phyloP scores from a whole-genome alignment of 331 rosid genomes.

The Phaseolus coccineus region DNA sequence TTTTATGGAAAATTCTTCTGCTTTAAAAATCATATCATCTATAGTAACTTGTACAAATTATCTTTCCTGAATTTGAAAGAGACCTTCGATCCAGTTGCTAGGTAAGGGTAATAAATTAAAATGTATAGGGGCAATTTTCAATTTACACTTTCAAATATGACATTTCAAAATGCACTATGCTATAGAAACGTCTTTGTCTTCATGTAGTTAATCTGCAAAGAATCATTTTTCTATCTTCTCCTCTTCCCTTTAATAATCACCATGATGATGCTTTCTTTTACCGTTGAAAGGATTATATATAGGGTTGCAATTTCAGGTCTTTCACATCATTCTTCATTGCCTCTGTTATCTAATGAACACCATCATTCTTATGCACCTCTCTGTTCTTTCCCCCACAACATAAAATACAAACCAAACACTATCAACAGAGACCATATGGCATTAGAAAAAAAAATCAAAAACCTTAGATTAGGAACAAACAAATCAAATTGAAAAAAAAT shows the following conservation, averaged over 20 bases:
- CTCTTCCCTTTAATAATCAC: not conserved
- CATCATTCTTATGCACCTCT: constrained; percentile 48
- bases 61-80: not conserved
- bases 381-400: constrained; percentile 78
- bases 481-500: not conserved
- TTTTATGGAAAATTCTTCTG: too few species aligned
- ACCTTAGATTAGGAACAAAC: not conserved
- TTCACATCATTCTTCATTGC: not conserved
- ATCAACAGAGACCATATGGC: constrained; percentile 62
- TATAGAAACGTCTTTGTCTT: not conserved
- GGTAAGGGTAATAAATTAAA: not conserved
- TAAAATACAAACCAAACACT: constrained; percentile 71
- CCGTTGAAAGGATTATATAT: not conserved
- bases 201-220: not conserved
- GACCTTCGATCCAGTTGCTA: not conserved
- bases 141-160: not conserved
- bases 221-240: not conserved
- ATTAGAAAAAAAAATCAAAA: constrained; percentile 44
- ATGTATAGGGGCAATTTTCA: not conserved
- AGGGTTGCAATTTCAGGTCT: constrained; percentile 42
- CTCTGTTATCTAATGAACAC: not conserved
- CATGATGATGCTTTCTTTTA: not conserved
- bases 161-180: not conserved
- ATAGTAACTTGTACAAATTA: too few species aligned
- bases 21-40: too few species aligned